A percentile compares a stretch with the other conserved stretches of the same genome.
These are phyloP conservation scores for Gillenia trifoliata DNA, from an alignment of 306 rosid genomes.

Conservation along the genomic window DNA sequence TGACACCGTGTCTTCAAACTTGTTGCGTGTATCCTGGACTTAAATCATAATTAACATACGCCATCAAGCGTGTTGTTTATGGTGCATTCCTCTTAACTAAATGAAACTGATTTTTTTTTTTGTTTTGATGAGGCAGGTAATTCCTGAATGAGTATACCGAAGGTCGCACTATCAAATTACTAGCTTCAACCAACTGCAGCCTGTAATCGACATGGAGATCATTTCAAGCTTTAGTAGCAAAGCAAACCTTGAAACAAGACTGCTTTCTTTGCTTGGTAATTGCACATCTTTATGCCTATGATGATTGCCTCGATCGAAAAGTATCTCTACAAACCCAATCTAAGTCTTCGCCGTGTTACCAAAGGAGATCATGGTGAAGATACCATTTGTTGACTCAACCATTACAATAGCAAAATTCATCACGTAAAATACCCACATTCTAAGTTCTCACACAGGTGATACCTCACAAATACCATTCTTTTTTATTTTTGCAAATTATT, in stretches of 20 bases:
- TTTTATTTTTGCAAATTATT: constrained; percentile 3
- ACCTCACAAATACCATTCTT: no score
- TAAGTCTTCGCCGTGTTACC: constrained; percentile 53
- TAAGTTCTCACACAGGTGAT: constrained; percentile 44
- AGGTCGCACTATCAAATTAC: constrained; percentile 63
- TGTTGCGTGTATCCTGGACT: constrained; percentile 54
- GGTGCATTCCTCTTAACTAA: no score
- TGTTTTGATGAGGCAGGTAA: constrained; percentile 46
- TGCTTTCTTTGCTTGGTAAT: constrained; percentile 65
- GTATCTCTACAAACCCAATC: constrained; percentile 68
- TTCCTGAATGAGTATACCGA: constrained; percentile 76
- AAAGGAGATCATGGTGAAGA: constrained; percentile 65
- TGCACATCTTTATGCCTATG: constrained; percentile 66
- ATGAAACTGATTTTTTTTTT: no score
- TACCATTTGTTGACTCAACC: constrained; percentile 67
- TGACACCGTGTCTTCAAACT: constrained; percentile 47
- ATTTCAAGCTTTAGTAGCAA: constrained; percentile 53
- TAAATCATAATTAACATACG: neutral
- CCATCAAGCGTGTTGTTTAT: neutral
- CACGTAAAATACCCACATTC: constrained; percentile 39
- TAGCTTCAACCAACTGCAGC: constrained; percentile 68
- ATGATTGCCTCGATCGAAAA: constrained; percentile 58
- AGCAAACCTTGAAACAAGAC: constrained; percentile 62
- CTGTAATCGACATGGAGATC: constrained; percentile 65
- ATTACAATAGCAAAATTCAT: constrained; percentile 61